phyloP scores from a whole-genome alignment of 164 flowering plant genomes.

The Pachysandra terminalis region DNA sequence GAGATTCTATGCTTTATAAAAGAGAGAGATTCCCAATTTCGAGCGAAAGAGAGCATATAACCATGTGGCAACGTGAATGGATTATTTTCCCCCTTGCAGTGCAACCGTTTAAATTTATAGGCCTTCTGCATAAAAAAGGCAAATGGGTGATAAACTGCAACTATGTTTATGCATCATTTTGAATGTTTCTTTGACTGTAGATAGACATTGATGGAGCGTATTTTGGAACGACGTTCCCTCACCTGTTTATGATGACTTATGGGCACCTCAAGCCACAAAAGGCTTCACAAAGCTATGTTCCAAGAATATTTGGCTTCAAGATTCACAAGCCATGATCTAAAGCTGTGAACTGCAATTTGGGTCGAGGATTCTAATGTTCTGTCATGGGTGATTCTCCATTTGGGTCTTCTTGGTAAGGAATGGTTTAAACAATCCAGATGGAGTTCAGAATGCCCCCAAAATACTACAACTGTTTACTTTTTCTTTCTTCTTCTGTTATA shows the following conservation, averaged over 20 bases:
- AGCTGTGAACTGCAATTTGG: constrained; percentile 1
- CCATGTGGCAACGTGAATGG: too few relatives aligned
- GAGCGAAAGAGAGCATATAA: too few relatives aligned
- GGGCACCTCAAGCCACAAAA: constrained; percentile 71
- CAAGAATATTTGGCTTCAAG: constrained; percentile 76
- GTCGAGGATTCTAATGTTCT: not conserved
- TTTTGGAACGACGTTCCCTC: constrained; percentile 78
- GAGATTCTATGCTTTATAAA: too few relatives aligned
- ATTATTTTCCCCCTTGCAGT: too few relatives aligned
- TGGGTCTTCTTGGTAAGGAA: constrained; percentile 12
- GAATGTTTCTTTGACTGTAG: constrained; percentile 25
- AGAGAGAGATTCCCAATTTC: too few relatives aligned
- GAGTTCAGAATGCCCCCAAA: constrained; percentile 6
- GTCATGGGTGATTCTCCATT: not conserved
- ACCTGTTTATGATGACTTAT: constrained; percentile 65
- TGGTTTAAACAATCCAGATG: constrained; percentile 13
- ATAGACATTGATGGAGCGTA: constrained; percentile 76
- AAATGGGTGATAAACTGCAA: too few relatives aligned
- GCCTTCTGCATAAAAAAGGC: too few relatives aligned
- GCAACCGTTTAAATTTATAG: too few relatives aligned
- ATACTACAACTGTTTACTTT: constrained; percentile 3
- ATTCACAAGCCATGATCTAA: constrained; percentile 48
- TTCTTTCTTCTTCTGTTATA: too few relatives aligned
- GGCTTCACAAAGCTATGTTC: constrained; percentile 58
- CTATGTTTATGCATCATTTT: not conserved